Evolutionary conservation across 768 basidiomycete species (phyloP), one percentile per base, ranked within the genome.

Genomic region (Boletus edulis): DNA sequence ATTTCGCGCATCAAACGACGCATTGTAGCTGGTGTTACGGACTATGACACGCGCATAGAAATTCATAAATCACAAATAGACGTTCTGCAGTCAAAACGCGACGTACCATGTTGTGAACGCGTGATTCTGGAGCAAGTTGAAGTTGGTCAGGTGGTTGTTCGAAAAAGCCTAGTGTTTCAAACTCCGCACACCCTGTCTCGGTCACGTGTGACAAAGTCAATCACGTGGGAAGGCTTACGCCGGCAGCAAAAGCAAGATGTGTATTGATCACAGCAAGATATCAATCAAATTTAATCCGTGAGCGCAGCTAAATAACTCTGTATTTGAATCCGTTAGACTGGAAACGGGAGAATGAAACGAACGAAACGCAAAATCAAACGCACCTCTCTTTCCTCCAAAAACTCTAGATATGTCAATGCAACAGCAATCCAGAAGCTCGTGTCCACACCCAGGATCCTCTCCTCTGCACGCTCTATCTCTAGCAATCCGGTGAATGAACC

Each of bases 1-100:
- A 94, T 79, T 74, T 97, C 94, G 50, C 90, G 85, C 81, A 95
- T 89, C 66, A 97, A 75, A 57, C 91, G 87, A 60, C 94, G 91
- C 74, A 92, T 81, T 40, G 84, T 83, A 54, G 81, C 69, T 54
- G 85, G 81, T 22, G 71, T 62, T 40, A 78, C 67, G 42, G 78
- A 73, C 78, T 78, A 51, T 18, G 37, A 35, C 7, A 47, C 29
- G 40, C 22, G 17, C 18, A 58, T 35, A 37, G 15, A 53, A 9
- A 43, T 39, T 1, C 53, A 20, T 34, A 35, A 0, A 18, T 49
- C 38, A 32, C 39, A 32, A 11, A 44, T 2, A 13, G 22, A 38
- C 20, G 22, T 7, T 5, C n/a, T 34, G 37, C 32, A 22, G 18
- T 14, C 40, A 27, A 27, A 11, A 22, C 15, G 22, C 24, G 52